Evolutionary conservation across 78 protist genomes (phyloP).

Genomic region (Capsaspora owczarzaki): DNA sequence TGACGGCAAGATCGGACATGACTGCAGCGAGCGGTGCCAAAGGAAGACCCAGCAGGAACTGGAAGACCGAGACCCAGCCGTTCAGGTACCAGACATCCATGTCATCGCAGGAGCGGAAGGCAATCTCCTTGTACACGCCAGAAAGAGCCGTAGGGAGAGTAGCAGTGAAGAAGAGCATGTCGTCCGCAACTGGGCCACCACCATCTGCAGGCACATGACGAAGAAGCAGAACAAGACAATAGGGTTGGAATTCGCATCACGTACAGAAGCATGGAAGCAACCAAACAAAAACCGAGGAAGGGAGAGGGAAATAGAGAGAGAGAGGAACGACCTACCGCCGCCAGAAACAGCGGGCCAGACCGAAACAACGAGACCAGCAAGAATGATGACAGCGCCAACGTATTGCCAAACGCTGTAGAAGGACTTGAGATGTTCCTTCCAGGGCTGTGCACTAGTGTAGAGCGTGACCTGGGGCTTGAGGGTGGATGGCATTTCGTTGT

Average conservation of each 20-base stretch:
- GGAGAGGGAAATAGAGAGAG: no score
- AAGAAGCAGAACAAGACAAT: no score
- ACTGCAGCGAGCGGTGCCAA: background rate
- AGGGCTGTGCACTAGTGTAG: background rate
- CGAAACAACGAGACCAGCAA: background rate
- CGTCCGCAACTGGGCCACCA: background rate
- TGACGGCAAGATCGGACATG: background rate
- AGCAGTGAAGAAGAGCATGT: background rate
- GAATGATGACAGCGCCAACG: background rate
- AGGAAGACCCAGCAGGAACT: conserved; percentile 1
- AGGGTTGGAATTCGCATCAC: no score
- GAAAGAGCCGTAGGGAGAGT: conserved; percentile 9
- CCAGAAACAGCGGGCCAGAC: background rate
- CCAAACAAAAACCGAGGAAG: no score
- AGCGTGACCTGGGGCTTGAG: background rate
- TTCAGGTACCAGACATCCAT: conserved; percentile 5
- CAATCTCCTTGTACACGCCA: conserved; percentile 10
- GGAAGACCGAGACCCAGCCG: conserved; percentile 2
- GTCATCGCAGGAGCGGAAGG: background rate
- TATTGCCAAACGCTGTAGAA: background rate
- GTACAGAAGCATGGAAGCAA: no score
- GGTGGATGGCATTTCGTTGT: background rate
- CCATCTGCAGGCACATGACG: background rate
- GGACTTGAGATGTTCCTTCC: background rate
- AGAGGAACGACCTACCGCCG: no score